Evolutionary conservation across 2,329 filamentous ascomycete genomes (phyloP).

Genomic region (Xylariaceae sp.): DNA sequence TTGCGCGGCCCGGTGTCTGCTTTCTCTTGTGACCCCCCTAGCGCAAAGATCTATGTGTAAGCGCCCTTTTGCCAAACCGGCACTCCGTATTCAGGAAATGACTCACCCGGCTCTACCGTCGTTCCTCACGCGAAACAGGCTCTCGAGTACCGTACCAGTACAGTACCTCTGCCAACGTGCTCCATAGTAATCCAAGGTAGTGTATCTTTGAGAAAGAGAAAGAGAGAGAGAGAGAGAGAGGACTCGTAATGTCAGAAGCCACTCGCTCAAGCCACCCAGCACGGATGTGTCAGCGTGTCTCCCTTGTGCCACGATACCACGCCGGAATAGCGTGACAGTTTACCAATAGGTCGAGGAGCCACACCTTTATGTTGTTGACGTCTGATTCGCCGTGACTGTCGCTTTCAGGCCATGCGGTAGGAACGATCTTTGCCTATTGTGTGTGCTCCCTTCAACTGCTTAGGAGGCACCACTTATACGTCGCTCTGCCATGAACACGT

Average conservation of each 20-base stretch:
- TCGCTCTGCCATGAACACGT: slow-evolving; percentile 13
- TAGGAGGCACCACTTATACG: background rate
- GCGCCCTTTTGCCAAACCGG: background rate
- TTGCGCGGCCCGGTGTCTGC: background rate
- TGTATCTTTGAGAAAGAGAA: too few relatives aligned
- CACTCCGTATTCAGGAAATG: background rate
- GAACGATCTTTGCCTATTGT: slow-evolving; percentile 28
- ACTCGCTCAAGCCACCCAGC: slow-evolving; percentile 31
- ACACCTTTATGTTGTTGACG: slow-evolving; percentile 8
- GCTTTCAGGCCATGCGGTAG: slow-evolving; percentile 20
- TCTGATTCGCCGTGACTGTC: slow-evolving; percentile 18
- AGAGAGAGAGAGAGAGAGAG: too few relatives aligned
- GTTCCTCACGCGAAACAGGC: background rate
- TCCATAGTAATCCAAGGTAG: background rate
- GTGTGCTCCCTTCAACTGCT: background rate
- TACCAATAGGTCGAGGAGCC: slow-evolving; percentile 9
- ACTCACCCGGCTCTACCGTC: background rate
- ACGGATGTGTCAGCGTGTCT: slow-evolving; percentile 30
- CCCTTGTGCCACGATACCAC: slow-evolving; percentile 32
- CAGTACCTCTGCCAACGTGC: background rate
- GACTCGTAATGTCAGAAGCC: slow-evolving; percentile 24
- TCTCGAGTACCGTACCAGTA: background rate
- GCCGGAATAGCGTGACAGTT: slow-evolving; percentile 27
- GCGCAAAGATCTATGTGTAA: background rate
- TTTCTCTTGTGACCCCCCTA: background rate